phyloP scores from a whole-genome alignment of 441 rosid species.

The Pelargonium hybrid region DNA sequence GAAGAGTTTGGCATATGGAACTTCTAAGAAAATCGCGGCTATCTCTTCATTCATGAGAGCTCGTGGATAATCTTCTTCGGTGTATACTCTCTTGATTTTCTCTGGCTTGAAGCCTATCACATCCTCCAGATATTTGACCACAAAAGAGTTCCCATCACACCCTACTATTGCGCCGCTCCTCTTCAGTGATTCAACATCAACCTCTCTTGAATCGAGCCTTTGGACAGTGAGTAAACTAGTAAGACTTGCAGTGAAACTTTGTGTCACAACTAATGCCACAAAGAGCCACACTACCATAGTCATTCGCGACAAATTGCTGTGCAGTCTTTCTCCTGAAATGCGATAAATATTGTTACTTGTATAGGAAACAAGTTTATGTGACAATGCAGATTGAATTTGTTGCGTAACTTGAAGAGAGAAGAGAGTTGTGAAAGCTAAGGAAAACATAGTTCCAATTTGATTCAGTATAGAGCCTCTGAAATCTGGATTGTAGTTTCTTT shows the following conservation, averaged over 20 bases:
- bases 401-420: conserved; percentile 21
- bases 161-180: conserved; percentile 21
- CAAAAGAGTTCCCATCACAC: conserved; percentile 8
- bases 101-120: conserved; percentile 10
- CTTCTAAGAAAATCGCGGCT: conserved; percentile 21
- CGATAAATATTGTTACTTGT: neutral
- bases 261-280: conserved; percentile 25
- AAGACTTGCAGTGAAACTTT: conserved; percentile 27
- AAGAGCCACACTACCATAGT: conserved; percentile 29
- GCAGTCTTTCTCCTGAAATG: conserved; percentile 19
- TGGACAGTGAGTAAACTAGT: conserved; percentile 25
- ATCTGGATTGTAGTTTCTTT: conserved; percentile 12
- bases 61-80: conserved; percentile 5
- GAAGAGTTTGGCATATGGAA: conserved; percentile 18
- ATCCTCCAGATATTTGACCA: conserved; percentile 15
- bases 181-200: conserved; percentile 15
- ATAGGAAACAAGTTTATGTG: neutral
- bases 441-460: conserved; percentile 23
- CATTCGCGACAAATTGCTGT: conserved; percentile 29
- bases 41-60: conserved; percentile 17
- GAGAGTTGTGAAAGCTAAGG: conserved; percentile 20
- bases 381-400: neutral
- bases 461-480: conserved; percentile 9
- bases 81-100: conserved; percentile 7
- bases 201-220: conserved; percentile 1